Evolutionary conservation across 1,139 yeast genomes (phyloP).

Genomic region (Suhomyces wounanorum): DNA sequence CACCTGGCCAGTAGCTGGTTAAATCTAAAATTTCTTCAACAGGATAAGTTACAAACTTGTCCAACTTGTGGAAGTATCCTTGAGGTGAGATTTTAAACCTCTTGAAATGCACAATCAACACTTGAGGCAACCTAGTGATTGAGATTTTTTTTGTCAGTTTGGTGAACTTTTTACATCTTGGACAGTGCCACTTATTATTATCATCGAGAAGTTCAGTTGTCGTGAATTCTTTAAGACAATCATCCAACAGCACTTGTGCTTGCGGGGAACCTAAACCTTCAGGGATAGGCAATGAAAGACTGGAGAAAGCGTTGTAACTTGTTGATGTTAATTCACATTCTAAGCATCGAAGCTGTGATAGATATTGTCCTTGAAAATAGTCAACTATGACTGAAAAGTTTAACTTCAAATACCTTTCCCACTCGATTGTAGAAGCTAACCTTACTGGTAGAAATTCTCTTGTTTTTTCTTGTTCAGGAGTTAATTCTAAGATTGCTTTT

Average conservation of each 20-base stretch:
- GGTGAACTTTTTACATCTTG: constrained; percentile 69
- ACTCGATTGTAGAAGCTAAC: constrained; percentile 87
- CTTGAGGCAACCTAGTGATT: constrained; percentile 71
- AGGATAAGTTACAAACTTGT: constrained; percentile 64
- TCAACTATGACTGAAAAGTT: constrained; percentile 87
- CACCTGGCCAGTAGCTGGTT: constrained; percentile 77
- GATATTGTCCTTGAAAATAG: constrained; percentile 87
- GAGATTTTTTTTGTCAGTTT: constrained; percentile 68
- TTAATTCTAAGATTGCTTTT: constrained; percentile 48
- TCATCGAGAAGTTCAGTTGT: constrained; percentile 70
- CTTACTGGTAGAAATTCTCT: constrained; percentile 78
- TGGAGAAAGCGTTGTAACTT: constrained; percentile 80
- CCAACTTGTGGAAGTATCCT: constrained; percentile 57
- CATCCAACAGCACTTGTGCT: constrained; percentile 47
- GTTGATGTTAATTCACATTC: constrained; percentile 82
- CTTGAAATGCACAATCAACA: constrained; percentile 75
- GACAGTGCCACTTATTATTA: constrained; percentile 89
- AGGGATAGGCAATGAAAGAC: constrained; percentile 75
- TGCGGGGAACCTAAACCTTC: constrained; percentile 23
- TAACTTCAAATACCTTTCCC: constrained; percentile 87
- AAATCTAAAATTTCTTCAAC: constrained; percentile 58
- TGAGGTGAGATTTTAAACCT: constrained; percentile 60
- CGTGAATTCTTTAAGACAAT: constrained; percentile 72
- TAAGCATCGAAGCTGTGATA: constrained; percentile 75
- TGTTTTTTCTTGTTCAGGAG: constrained; percentile 71